Evolutionary conservation across 352 stramenopile species (phyloP), one percentile per base, ranked within the genome.

Genomic region (Blastocystis sp.): DNA sequence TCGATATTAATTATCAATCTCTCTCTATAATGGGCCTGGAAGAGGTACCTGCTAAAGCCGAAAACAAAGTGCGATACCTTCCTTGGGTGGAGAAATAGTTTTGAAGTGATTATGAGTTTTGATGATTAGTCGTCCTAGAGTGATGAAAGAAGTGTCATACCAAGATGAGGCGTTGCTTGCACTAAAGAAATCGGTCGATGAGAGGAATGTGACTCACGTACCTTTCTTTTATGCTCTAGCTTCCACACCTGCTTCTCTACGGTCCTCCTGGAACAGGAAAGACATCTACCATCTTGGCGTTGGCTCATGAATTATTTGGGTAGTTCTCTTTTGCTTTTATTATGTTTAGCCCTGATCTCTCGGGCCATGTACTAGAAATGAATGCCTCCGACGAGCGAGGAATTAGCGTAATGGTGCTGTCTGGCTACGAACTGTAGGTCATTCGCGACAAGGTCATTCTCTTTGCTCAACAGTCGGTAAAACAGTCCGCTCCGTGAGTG

Each of bases 331-430:
- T 26, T 37, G 34, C 9, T 26, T 8, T 34, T 37, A 24, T 89
- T 26, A 64, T 18, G 5, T 7, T 6, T 54, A 89, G 78, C 41
- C 78, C 78, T 16, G 78, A 89, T 7, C 68, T 89, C 56, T 39
- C 43, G 20, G 47, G 76, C 55, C 78, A 62, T 78, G 90, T 90
- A 3, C 62, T 92, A 6, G 90, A 98, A 93, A 93, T 98, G 26
- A 99, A 99, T 91, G 96, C 96, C 1, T 98, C 95, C 8, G 96
- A 99, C 90, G 96, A 98, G 78, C 94, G 96, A 91, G 96, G 96
- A 56, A 99, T 98, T 90, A 94, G 97, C 78, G 95, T 98, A 37
- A 95, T 98, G 55, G 94, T 96, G 50, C 96, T 95, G n/a, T 54
- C 39, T 18, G 9, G 37, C 0, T 34, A 1, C 66, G 2, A 41